Base-by-base conservation (phyloP, 2,329 filamentous ascomycete genomes). In the Apiospora marii region DNA sequence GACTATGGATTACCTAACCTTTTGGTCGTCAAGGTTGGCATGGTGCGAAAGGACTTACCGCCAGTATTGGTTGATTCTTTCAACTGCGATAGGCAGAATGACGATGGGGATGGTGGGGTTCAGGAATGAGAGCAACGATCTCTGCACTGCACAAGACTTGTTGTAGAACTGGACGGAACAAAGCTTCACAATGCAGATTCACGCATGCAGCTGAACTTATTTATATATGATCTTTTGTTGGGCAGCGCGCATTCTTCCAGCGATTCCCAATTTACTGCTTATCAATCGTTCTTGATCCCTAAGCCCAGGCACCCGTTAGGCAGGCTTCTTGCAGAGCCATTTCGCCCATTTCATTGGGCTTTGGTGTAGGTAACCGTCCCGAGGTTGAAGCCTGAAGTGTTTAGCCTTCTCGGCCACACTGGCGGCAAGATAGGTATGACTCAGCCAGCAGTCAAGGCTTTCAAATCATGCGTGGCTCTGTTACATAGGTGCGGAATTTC, bases 401-500 rank as follows among this genome's bases (percentile, higher is more conserved):
- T 51, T 51, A 27, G 49, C n/a, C 8, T 64, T n/a, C 58, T 41
- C 58, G 58, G 58, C 58, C 58, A 64, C 19, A 41, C 58, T 64
- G 58, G 34, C 58, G 10, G 58, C 58, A 41, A 37, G n/a, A 19
- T 64, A 37, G n/a, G 10, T 64, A 34, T 64, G 58, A 37, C 34
- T 24, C 37, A 41, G 34, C 58, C 37, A 41, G 34, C 58, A 19
- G 10, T n/a, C 22, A 41, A 13, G 58, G 27, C 27, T 14, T 61
- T 27, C 27, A 61, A 22, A 30, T 19, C 34, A 61, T 61, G 58
- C 58, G 58, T 64, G 58, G 58, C 58, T n/a, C 34, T 34, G 30
- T 41, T 64, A 30, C n/a, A 58, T 24, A 67, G 24, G 30, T n/a
- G 58, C 58, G 34, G 34, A 67, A 41, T 41, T 41, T 41, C 88